These are phyloP conservation scores for Jatropha curcas DNA, from an alignment of 345 rosid genomes.

Conservation along the genomic window DNA sequence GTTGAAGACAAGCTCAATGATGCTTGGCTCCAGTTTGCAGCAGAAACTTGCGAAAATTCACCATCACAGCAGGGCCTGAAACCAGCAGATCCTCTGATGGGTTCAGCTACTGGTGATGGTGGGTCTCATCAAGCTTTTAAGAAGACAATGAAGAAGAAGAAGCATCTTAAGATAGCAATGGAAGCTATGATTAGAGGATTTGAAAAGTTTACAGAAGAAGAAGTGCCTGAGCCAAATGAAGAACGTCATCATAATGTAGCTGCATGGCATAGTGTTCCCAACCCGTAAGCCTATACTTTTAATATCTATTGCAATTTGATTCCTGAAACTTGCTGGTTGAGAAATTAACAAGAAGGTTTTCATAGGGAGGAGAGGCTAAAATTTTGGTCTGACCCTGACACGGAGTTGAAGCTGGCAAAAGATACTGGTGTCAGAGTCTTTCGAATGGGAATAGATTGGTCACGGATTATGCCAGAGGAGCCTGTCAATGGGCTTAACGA, in stretches of 20 bases:
- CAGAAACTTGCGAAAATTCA: constrained; percentile 49
- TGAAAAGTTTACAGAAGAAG: constrained; percentile 50
- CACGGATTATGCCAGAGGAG: constrained; percentile 82
- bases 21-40: constrained; percentile 94
- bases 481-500: constrained; percentile 69
- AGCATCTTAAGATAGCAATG: constrained; percentile 63
- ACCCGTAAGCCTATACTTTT: constrained; percentile 61
- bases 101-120: constrained; percentile 55
- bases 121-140: constrained; percentile 46
- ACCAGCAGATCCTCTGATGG: constrained; percentile 47
- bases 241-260: constrained; percentile 74
- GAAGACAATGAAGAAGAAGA: constrained; percentile 38
- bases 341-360: not conserved
- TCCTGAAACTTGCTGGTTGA: constrained; percentile 6
- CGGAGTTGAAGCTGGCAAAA: constrained; percentile 81
- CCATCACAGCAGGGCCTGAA: constrained; percentile 29
- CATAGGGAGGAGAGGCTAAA: constrained; percentile 82
- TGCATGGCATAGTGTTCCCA: constrained; percentile 91
- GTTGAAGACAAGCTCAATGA: constrained; percentile 87
- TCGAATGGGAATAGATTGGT: constrained; percentile 95
- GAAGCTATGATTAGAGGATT: constrained; percentile 92
- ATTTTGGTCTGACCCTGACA: constrained; percentile 98
- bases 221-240: constrained; percentile 28
- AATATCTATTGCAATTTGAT: constrained; percentile 10
- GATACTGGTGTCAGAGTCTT: constrained; percentile 78